Conservation (phyloP, 1,139 yeast genomes). For the Geotrichum candidum region DNA sequence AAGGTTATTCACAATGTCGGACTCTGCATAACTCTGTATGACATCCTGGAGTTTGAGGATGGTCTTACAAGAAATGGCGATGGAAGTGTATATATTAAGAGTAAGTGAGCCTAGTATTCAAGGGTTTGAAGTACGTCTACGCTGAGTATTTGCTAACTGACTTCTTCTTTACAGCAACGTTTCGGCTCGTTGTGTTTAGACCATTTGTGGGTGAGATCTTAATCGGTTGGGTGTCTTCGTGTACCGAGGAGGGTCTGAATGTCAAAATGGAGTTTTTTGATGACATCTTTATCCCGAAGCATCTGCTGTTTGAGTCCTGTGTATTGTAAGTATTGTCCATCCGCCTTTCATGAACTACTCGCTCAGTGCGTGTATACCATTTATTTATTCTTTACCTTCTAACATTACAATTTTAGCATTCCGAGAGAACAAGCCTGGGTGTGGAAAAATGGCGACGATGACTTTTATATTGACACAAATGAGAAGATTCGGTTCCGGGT, state of each 20-base stretch:
- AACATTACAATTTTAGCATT: conserved; percentile 18
- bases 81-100: conserved; percentile 54
- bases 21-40: conserved; percentile 78
- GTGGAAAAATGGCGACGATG: conserved; percentile 63
- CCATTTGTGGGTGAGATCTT: conserved; percentile 94
- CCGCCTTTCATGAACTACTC: not conserved
- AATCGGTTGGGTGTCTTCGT: conserved; percentile 88
- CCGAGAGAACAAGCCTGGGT: conserved; percentile 85
- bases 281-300: conserved; percentile 82
- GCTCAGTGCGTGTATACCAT: not conserved
- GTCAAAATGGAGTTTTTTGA: conserved; percentile 81
- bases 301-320: conserved; percentile 73
- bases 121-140: not conserved
- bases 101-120: not conserved
- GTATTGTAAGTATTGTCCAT: conserved; percentile 39
- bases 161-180: conserved; percentile 40
- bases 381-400: not conserved
- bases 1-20: conserved; percentile 75
- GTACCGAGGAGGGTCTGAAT: conserved; percentile 80
- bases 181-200: conserved; percentile 76
- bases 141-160: not conserved
- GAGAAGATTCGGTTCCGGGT: conserved; percentile 87
- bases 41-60: conserved; percentile 69
- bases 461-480: conserved; percentile 77
- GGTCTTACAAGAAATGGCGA: conserved; percentile 94